Evolutionary conservation across 805 yeast species (phyloP).

Genomic region (Sugiyamaella qingdaonensis): DNA sequence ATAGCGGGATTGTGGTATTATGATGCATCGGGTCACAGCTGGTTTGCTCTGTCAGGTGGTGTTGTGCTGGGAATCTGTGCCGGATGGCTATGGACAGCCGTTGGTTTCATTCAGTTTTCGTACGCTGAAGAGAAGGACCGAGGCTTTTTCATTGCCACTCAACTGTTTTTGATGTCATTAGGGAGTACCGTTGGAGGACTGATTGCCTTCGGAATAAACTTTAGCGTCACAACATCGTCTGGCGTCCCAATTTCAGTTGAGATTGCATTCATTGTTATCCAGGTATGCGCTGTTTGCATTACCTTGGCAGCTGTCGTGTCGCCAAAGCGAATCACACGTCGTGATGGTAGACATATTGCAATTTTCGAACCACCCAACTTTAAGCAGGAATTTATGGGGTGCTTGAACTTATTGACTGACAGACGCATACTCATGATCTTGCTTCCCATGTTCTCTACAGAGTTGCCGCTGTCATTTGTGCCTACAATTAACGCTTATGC

Average conservation of each 20-base stretch:
- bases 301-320: conserved; percentile 2
- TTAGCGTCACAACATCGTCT: not conserved
- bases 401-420: not conserved
- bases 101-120: conserved; percentile 51
- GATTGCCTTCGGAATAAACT: conserved; percentile 40
- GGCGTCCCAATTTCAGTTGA: conserved; percentile 9
- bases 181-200: conserved; percentile 57
- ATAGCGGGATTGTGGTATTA: conserved; percentile 42
- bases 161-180: conserved; percentile 55
- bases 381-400: not conserved
- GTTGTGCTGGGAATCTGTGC: conserved; percentile 6
- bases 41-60: conserved; percentile 32
- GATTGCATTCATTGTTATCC: conserved; percentile 6
- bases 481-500: conserved; percentile 1
- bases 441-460: conserved; percentile 1
- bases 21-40: conserved; percentile 43
- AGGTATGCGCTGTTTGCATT: conserved; percentile 1
- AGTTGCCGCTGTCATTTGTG: not conserved
- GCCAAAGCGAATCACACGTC: conserved; percentile 4
- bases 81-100: conserved; percentile 22
- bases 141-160: conserved; percentile 49
- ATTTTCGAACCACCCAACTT: not conserved
- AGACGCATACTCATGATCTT: not conserved
- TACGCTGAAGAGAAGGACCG: conserved; percentile 50
- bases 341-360: conserved; percentile 10